A percentile compares a stretch with the other conserved stretches of the same genome.
These are phyloP conservation scores for Cyclotella baltica DNA, from an alignment of 108 stramenopile species.

Conservation along the genomic window DNA sequence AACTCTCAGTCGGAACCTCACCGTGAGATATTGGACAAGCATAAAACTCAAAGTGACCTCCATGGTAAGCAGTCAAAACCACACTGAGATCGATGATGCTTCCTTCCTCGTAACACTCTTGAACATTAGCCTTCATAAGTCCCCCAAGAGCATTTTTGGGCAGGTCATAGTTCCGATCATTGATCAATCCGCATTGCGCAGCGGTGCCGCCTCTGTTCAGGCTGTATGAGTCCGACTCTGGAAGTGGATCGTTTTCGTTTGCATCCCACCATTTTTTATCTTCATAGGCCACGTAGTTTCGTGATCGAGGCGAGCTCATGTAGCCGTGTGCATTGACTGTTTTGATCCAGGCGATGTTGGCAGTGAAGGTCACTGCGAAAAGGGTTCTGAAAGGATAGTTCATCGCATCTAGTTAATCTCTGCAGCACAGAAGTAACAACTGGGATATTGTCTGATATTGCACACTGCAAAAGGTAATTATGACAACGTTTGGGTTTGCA, in stretches of 20 bases:
- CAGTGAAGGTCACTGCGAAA: background rate
- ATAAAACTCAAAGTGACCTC: constrained; percentile 53
- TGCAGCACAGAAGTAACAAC: too few species aligned
- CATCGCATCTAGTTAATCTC: too few species aligned
- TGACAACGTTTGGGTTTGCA: too few species aligned
- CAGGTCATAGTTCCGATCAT: constrained; percentile 42
- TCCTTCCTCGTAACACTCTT: constrained; percentile 44
- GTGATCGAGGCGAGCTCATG: background rate
- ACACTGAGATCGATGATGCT: constrained; percentile 39
- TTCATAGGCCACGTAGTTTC: constrained; percentile 2
- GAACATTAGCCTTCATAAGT: constrained; percentile 28
- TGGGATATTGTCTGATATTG: too few species aligned
- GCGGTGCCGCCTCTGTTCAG: constrained; percentile 28
- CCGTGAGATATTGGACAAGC: constrained; percentile 50
- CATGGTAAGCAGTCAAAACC: constrained; percentile 51
- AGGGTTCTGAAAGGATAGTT: background rate
- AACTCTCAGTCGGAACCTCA: constrained; percentile 49
- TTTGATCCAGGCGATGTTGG: background rate
- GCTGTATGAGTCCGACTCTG: background rate
- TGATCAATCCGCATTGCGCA: constrained; percentile 26
- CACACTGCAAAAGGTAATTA: too few species aligned
- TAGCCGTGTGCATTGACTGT: background rate
- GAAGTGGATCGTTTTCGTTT: background rate
- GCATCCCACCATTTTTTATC: background rate
- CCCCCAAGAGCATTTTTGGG: constrained; percentile 41